A percentile compares a stretch with the other conserved stretches of the same genome.
These are phyloP conservation scores for Vinca minor DNA, from an alignment of 257 asterid species.

Conservation along the genomic window DNA sequence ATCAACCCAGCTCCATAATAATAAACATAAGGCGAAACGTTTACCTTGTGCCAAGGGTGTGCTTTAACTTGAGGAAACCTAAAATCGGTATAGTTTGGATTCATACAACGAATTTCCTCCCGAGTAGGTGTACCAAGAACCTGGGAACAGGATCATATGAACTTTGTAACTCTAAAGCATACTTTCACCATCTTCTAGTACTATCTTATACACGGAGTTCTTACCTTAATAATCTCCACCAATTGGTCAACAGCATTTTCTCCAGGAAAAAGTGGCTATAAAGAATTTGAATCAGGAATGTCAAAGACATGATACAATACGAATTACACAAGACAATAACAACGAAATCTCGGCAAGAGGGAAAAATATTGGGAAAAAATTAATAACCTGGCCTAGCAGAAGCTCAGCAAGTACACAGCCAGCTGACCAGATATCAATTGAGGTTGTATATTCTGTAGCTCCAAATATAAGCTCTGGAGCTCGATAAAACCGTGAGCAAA, in stretches of 20 bases:
- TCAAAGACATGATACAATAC: constrained; percentile 13
- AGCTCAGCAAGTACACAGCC: constrained; percentile 88
- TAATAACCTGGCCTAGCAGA: constrained; percentile 88
- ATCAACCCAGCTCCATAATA: neutral
- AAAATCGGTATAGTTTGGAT: constrained; percentile 79
- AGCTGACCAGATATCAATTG: constrained; percentile 98
- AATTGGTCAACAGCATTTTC: constrained; percentile 97
- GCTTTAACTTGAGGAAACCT: constrained; percentile 94
- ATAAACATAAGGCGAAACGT: constrained; percentile 4
- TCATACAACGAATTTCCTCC: constrained; percentile 95
- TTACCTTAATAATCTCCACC: constrained; percentile 90
- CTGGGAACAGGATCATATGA: constrained; percentile 33
- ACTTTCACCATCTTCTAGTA: constrained; percentile 9
- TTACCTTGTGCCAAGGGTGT: constrained; percentile 97
- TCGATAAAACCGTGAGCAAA: constrained; percentile 91
- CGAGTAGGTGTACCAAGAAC: constrained; percentile 97
- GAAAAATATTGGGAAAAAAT: neutral
- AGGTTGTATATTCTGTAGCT: constrained; percentile 82
- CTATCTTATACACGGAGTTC: constrained; percentile 5
- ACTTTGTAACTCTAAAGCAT: constrained; percentile 7
- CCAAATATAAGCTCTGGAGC: constrained; percentile 98
- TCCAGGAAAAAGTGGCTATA: constrained; percentile 90
- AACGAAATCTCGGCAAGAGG: neutral
- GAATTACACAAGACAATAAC: neutral
- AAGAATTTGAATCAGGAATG: constrained; percentile 14